These are phyloP conservation scores for Leccinum imitatum DNA, from an alignment of 768 basidiomycete genomes.

Conservation along the genomic window DNA sequence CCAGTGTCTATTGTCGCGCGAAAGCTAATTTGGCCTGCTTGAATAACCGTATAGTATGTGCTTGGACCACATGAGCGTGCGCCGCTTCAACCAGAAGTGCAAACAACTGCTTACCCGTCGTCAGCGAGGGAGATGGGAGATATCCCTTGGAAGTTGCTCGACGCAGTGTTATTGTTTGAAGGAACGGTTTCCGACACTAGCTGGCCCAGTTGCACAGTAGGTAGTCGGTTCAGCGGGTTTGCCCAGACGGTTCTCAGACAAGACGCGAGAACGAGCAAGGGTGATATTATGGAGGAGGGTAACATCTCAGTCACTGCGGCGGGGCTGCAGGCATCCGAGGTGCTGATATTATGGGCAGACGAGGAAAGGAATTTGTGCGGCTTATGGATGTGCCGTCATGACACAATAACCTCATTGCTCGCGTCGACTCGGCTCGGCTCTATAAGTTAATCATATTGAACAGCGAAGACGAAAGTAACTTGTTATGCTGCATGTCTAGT, in stretches of 20 bases:
- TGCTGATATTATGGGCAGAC: neutral
- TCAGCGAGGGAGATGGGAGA: slow-evolving; percentile 44
- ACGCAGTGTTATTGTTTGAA: slow-evolving; percentile 15
- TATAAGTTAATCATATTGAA: slow-evolving; percentile 2
- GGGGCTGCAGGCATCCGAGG: slow-evolving; percentile 22
- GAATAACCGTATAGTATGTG: slow-evolving; percentile 65
- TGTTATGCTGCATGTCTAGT: slow-evolving; percentile 2
- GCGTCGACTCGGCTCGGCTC: too few relatives aligned
- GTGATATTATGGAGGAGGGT: slow-evolving; percentile 1
- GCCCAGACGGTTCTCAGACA: slow-evolving; percentile 12
- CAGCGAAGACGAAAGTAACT: neutral
- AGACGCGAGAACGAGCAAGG: slow-evolving; percentile 10
- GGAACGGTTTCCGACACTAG: slow-evolving; percentile 13
- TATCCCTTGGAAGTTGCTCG: slow-evolving; percentile 40
- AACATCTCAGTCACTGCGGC: slow-evolving; percentile 19
- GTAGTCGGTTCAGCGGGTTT: neutral
- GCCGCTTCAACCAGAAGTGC: neutral
- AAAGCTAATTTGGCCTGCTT: slow-evolving; percentile 61
- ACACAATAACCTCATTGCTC: neutral
- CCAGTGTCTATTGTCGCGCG: slow-evolving; percentile 74
- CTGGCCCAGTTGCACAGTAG: slow-evolving; percentile 15
- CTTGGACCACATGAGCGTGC: slow-evolving; percentile 36
- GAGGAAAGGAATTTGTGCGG: neutral
- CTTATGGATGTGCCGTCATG: neutral
- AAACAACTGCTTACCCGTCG: slow-evolving; percentile 48